phyloP scores from a whole-genome alignment of 2,329 filamentous ascomycete genomes.

The Cadophora gregata region DNA sequence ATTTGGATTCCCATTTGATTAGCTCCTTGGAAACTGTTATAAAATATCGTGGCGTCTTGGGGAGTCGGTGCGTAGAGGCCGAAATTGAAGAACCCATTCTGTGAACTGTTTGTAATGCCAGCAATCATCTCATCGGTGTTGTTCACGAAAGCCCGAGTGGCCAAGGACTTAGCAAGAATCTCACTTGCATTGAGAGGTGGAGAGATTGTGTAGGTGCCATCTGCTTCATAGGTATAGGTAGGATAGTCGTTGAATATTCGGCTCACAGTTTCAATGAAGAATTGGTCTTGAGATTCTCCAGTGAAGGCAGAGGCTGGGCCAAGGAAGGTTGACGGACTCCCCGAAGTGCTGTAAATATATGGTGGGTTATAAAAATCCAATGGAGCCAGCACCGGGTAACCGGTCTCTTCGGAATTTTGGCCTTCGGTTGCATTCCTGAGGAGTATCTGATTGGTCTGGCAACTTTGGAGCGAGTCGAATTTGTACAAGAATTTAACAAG shows the following conservation, averaged over 20 bases:
- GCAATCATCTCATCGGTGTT: constrained; percentile 29
- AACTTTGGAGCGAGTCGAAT: constrained; percentile 34
- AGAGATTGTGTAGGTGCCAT: background rate
- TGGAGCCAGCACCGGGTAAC: constrained; percentile 23
- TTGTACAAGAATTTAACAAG: constrained; percentile 52
- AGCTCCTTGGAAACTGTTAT: constrained; percentile 18
- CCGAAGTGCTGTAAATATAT: background rate
- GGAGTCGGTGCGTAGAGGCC: constrained; percentile 34
- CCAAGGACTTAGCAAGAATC: constrained; percentile 14
- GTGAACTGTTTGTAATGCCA: constrained; percentile 27
- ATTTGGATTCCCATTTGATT: constrained; percentile 12
- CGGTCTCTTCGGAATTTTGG: background rate
- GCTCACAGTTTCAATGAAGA: constrained; percentile 22
- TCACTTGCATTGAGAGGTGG: background rate
- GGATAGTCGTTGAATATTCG: background rate
- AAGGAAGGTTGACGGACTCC: constrained; percentile 25
- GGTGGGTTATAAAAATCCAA: constrained; percentile 17
- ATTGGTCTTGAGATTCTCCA: constrained; percentile 29
- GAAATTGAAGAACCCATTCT: constrained; percentile 23
- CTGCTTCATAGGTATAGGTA: background rate
- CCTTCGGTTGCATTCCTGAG: constrained; percentile 27
- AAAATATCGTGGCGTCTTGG: constrained; percentile 31
- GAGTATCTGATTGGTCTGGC: constrained; percentile 26
- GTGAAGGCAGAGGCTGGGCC: constrained; percentile 35
- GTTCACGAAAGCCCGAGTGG: constrained; percentile 29